phyloP scores from a whole-genome alignment of 768 basidiomycete species.

The Leccinum aurantiacum region DNA sequence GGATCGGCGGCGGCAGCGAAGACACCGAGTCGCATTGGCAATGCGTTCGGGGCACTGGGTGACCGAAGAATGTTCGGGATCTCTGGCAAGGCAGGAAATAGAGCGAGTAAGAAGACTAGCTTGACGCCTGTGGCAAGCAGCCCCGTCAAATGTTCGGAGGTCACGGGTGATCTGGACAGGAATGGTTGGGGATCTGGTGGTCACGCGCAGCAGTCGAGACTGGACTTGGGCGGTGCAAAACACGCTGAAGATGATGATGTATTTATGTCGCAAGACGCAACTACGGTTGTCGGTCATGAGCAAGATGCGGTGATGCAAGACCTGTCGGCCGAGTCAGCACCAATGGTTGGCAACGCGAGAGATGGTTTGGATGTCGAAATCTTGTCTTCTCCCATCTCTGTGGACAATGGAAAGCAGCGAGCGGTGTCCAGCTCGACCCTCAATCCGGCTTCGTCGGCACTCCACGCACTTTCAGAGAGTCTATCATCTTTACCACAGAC shows the following conservation, averaged over 20 bases:
- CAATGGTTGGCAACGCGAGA: slow-evolving; percentile 5
- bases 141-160: slow-evolving; percentile 42
- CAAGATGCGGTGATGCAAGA: slow-evolving; percentile 1
- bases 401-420: slow-evolving; percentile 26
- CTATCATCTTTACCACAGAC: no score
- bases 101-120: slow-evolving; percentile 45
- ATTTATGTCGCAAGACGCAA: slow-evolving; percentile 4
- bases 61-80: slow-evolving; percentile 19
- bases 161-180: not conserved
- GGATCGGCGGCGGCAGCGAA: not conserved
- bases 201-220: not conserved
- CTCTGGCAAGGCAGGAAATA: slow-evolving; percentile 24
- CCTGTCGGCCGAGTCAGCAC: slow-evolving; percentile 1
- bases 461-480: no score
- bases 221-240: not conserved
- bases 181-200: slow-evolving; percentile 4
- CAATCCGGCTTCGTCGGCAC: slow-evolving; percentile 14
- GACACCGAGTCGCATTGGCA: slow-evolving; percentile 5
- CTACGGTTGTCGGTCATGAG: not conserved
- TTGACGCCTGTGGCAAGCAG: slow-evolving; percentile 47
- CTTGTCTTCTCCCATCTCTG: slow-evolving; percentile 15
- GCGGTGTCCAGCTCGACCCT: slow-evolving; percentile 19
- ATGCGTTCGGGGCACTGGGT: not conserved
- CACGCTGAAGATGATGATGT: slow-evolving; percentile 5
- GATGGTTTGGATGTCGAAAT: slow-evolving; percentile 13